Evolutionary conservation across 441 rosid species (phyloP).

Genomic region (Erysimum cheiri): DNA sequence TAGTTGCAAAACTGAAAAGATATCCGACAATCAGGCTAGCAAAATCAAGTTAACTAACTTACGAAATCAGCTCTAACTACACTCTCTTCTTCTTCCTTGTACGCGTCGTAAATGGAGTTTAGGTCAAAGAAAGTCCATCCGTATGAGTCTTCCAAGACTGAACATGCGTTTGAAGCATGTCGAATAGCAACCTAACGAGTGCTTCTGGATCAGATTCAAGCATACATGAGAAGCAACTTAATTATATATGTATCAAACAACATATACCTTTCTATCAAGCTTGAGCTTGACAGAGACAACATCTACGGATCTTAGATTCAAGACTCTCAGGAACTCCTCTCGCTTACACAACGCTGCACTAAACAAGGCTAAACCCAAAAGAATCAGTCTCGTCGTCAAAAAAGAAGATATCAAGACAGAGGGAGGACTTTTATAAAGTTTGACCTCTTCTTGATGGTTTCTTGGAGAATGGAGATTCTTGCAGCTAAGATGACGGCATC

Average conservation of each 20-base stretch:
- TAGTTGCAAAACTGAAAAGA: too few relatives aligned
- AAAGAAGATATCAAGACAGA: background rate
- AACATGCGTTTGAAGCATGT: constrained; percentile 55
- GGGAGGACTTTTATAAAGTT: background rate
- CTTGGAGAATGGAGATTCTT: constrained; percentile 58
- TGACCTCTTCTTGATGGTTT: constrained; percentile 60
- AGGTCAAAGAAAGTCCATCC: constrained; percentile 67
- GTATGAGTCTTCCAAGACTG: constrained; percentile 54
- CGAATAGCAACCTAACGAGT: constrained; percentile 54
- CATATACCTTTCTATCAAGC: constrained; percentile 58
- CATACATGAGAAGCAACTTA: background rate
- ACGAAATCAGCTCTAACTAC: constrained; percentile 61
- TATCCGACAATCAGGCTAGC: too few relatives aligned
- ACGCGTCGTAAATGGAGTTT: constrained; percentile 55
- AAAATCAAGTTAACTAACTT: constrained; percentile 36
- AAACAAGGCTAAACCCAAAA: constrained; percentile 41
- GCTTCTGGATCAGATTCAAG: background rate
- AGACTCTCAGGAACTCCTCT: constrained; percentile 67
- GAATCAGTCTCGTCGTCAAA: constrained; percentile 27
- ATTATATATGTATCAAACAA: background rate
- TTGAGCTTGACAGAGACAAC: constrained; percentile 53
- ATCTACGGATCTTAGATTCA: constrained; percentile 58
- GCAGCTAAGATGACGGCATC: constrained; percentile 65
- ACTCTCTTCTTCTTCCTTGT: constrained; percentile 49
- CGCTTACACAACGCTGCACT: constrained; percentile 59